phyloP scores from a whole-genome alignment of 2,329 filamentous ascomycete species.

The Nothophaeocryptopus gaeumannii region DNA sequence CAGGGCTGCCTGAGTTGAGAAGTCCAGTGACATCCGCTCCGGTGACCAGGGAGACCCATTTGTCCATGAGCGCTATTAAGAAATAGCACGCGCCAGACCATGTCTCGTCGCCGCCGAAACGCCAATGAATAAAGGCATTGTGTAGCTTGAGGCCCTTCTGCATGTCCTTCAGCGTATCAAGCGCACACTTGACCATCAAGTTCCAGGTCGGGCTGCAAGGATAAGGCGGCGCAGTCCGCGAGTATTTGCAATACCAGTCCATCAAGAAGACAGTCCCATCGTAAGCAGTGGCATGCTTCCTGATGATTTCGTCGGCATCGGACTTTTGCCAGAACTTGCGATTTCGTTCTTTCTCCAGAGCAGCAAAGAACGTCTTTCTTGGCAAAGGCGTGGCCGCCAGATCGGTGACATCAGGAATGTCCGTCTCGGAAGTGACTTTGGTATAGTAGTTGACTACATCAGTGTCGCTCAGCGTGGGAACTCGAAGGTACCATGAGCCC shows the following conservation, averaged over 20 bases:
- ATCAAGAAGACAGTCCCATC: conserved; percentile 54
- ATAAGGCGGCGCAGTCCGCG: conserved; percentile 48
- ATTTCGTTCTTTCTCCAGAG: conserved; percentile 46
- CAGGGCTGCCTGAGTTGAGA: conserved; percentile 31
- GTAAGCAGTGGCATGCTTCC: conserved; percentile 52
- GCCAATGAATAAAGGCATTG: conserved; percentile 58
- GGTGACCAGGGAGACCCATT: conserved; percentile 52
- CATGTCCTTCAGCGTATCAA: conserved; percentile 52
- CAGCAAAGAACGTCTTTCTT: conserved; percentile 45
- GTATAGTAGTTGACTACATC: conserved; percentile 52
- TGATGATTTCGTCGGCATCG: conserved; percentile 47
- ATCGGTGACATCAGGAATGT: conserved; percentile 47
- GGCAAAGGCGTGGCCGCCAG: conserved; percentile 50
- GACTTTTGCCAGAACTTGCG: conserved; percentile 44
- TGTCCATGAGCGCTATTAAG: conserved; percentile 54
- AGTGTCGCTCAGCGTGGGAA: conserved; percentile 50
- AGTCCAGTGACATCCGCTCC: conserved; percentile 44
- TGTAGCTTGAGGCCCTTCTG: conserved; percentile 56
- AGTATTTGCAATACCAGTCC: conserved; percentile 51
- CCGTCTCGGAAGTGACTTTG: conserved; percentile 32
- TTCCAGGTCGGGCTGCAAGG: conserved; percentile 58
- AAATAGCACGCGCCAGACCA: conserved; percentile 56
- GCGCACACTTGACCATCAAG: conserved; percentile 54
- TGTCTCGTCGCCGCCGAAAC: conserved; percentile 55
- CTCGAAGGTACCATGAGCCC: conserved; percentile 57